Conservation (phyloP, 768 basidiomycete genomes). For the Leucosporidium yakuticum region DNA sequence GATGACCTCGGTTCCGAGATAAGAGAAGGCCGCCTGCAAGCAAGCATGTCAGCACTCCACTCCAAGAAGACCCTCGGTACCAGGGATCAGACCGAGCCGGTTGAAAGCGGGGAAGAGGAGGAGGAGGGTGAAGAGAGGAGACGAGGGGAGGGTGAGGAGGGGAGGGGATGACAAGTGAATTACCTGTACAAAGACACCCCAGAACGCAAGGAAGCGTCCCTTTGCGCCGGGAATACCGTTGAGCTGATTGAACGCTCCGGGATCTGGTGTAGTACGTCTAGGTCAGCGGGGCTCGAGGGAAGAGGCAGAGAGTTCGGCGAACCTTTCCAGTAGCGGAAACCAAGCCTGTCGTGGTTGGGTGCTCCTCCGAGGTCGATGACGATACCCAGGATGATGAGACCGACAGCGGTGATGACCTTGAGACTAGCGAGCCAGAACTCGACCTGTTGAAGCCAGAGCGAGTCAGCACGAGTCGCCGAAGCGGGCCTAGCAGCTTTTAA, state of each 20-base stretch:
- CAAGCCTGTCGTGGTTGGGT: conserved; percentile 40
- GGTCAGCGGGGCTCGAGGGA: conserved; percentile 30
- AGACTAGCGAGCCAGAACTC: conserved; percentile 46
- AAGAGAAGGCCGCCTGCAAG: conserved; percentile 70
- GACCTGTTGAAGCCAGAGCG: conserved; percentile 10
- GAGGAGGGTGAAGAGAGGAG: background rate
- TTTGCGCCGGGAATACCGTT: conserved; percentile 50
- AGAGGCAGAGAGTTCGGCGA: background rate
- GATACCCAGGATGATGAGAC: conserved; percentile 43
- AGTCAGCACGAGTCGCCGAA: background rate
- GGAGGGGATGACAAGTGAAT: conserved; percentile 28
- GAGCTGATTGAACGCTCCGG: conserved; percentile 40
- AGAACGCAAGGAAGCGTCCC: conserved; percentile 60
- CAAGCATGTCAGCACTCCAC: background rate
- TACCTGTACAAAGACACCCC: conserved; percentile 55
- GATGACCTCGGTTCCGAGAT: conserved; percentile 89
- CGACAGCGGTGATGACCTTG: conserved; percentile 45
- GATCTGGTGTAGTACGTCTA: background rate
- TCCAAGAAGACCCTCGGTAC: no score
- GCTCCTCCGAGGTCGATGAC: conserved; percentile 45
- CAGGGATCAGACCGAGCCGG: no score
- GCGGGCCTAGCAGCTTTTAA: background rate
- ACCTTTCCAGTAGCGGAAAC: conserved; percentile 43
- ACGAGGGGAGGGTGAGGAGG: no score
- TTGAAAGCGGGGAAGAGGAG: no score